phyloP scores from a whole-genome alignment of 1,284 basidiomycete genomes.

The Trametes hirsuta region DNA sequence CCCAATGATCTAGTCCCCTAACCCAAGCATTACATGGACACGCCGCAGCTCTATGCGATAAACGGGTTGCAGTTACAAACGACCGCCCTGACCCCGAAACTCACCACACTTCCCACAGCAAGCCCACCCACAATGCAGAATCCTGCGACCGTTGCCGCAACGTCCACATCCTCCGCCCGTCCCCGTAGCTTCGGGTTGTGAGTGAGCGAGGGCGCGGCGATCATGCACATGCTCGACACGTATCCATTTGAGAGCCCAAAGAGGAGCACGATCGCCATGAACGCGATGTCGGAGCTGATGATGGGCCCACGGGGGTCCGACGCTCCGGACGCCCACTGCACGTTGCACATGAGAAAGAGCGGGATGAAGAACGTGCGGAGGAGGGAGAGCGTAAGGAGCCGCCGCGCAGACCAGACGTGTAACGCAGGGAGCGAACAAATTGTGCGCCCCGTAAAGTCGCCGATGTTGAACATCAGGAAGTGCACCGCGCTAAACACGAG shows the following conservation, averaged over 20 bases:
- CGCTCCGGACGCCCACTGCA: slow-evolving; percentile 50
- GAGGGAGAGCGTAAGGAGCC: slow-evolving; percentile 65
- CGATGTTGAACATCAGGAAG: slow-evolving; percentile 75
- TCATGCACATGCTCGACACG: slow-evolving; percentile 68
- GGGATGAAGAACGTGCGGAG: slow-evolving; percentile 81
- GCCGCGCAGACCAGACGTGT: slow-evolving; percentile 66
- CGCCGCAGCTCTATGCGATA: slow-evolving; percentile 20
- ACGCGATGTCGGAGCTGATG: slow-evolving; percentile 75
- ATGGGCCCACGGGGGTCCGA: slow-evolving; percentile 41
- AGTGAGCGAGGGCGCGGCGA: slow-evolving; percentile 71
- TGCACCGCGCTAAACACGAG: slow-evolving; percentile 73
- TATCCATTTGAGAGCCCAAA: slow-evolving; percentile 85
- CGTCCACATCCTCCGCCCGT: slow-evolving; percentile 74
- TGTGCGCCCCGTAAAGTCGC: slow-evolving; percentile 80
- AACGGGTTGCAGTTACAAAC: slow-evolving; percentile 80
- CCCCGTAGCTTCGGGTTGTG: slow-evolving; percentile 71
- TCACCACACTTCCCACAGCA: slow-evolving; percentile 72
- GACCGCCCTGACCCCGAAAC: slow-evolving; percentile 73
- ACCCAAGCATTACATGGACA: not conserved
- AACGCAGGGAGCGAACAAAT: slow-evolving; percentile 69
- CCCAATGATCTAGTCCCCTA: not conserved
- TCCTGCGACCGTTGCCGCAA: slow-evolving; percentile 79
- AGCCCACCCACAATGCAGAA: slow-evolving; percentile 83
- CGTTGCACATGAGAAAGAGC: slow-evolving; percentile 83
- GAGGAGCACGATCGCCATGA: slow-evolving; percentile 70